These are phyloP conservation scores for Metschnikowia continentalis DNA, from an alignment of 805 yeast genomes.

Conservation along the genomic window DNA sequence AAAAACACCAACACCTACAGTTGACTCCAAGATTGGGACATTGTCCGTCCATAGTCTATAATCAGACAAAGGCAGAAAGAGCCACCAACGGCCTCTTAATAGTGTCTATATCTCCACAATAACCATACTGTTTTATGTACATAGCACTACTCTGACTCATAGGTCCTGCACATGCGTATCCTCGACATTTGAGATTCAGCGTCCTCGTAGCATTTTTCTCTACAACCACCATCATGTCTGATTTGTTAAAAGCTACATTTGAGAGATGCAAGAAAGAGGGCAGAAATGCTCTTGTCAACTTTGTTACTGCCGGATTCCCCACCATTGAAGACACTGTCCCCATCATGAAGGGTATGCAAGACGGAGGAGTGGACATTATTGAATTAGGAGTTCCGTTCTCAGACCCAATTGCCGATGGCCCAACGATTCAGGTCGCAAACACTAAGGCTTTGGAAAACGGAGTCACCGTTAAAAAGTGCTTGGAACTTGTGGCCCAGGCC, in stretches of 20 bases:
- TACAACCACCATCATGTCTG: conserved; percentile 38
- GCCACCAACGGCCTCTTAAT: neutral
- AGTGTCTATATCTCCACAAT: neutral
- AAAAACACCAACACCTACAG: too few relatives aligned
- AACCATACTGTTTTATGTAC: neutral
- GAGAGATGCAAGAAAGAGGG: conserved; percentile 56
- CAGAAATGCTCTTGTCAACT: conserved; percentile 86
- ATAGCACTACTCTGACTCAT: conserved; percentile 4
- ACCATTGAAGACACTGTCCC: conserved; percentile 84
- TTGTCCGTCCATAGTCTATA: too few relatives aligned
- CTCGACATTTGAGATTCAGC: neutral
- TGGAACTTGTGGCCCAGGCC: conserved; percentile 71
- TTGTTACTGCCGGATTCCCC: conserved; percentile 94
- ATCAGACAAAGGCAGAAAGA: too few relatives aligned
- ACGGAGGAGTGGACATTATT: conserved; percentile 91
- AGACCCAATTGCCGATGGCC: conserved; percentile 99
- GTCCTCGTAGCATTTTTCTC: neutral
- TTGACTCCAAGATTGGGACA: too few relatives aligned
- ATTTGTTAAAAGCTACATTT: conserved; percentile 55
- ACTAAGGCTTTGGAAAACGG: conserved; percentile 80
- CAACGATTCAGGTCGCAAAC: conserved; percentile 90
- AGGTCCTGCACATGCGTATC: neutral
- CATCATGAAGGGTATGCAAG: conserved; percentile 80
- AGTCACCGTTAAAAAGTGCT: conserved; percentile 61
- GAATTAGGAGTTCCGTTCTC: conserved; percentile 96